Evolutionary conservation across 2,329 filamentous ascomycete genomes (phyloP), one percentile per base, ranked within the genome.

Genomic region (Whalleya microplaca): DNA sequence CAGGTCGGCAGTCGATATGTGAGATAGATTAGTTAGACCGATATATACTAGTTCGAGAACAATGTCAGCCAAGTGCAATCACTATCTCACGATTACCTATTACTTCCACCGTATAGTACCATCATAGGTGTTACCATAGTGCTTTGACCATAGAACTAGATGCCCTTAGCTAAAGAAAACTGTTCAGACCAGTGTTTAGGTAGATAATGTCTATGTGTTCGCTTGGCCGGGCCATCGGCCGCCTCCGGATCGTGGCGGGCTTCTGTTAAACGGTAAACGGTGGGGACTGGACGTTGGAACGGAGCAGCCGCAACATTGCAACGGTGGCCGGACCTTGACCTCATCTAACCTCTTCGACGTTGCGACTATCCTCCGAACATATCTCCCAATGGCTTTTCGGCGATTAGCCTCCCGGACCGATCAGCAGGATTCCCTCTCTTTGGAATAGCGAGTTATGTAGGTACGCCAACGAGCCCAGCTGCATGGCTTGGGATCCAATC

Each of bases 401-500:
- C 41, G 46, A 51, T 59, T 62, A 50, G 53, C 53, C 45, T 19
- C 10, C 48, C 56, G 56, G 49, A 3, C 41, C 54, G 48, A 46
- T 37, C 54, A 44, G 43, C 20, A 21, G 19, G 20, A 12, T 8
- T 14, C 14, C 20, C 43, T 45, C 21, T 27, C 20, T 20, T 21
- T 21, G 48, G 48, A 18, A 27, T 27, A 27, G 23, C 42, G 48
- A 46, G 45, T 10, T 42, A 49, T 42, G 20, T 43, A 21, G 23
- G 55, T 54, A 46, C 44, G 41, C 41, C 45, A 32, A 49, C 16
- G 45, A 21, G 27, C 10, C 21, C 48, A 56, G 45, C 49, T 59
- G 51, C 56, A 59, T 59, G 18, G n/a, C 14, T 45, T 46, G 52
- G 50, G 54, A 60, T 42, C 60, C 55, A 60, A 62, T 62, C 55